Evolutionary conservation across 192 early-diverging fungal species (phyloP).

Genomic region (Linnemannia hyalina): DNA sequence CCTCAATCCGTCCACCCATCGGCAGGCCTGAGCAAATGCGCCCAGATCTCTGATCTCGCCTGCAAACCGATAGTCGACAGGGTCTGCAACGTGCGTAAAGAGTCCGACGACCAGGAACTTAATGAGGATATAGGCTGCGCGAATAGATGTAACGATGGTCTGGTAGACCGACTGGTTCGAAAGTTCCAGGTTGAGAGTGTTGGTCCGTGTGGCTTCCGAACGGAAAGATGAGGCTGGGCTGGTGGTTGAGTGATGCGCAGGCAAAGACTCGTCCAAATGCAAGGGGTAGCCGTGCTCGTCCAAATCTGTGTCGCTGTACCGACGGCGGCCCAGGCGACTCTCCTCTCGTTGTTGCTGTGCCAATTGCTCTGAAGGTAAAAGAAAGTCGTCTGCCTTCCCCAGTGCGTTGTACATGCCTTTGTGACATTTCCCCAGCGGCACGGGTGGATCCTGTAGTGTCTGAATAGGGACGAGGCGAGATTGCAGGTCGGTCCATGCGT

Average conservation of each 20-base stretch:
- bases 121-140: conserved; percentile 52
- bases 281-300: conserved; percentile 9
- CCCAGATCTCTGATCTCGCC: conserved; percentile 59
- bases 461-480: conserved; percentile 42
- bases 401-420: conserved; percentile 68
- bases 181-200: conserved; percentile 59
- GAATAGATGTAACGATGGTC: conserved; percentile 57
- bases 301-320: conserved; percentile 23
- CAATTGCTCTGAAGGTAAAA: conserved; percentile 39
- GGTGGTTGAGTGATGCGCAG: neutral
- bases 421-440: conserved; percentile 63
- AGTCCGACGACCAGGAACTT: conserved; percentile 57
- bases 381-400: conserved; percentile 50
- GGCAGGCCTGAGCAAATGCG: conserved; percentile 60
- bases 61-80: conserved; percentile 64
- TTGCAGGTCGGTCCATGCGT: conserved; percentile 67
- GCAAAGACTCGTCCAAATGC: conserved; percentile 3
- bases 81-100: conserved; percentile 62
- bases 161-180: conserved; percentile 62
- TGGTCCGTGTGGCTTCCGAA: conserved; percentile 29
- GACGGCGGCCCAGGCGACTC: conserved; percentile 23
- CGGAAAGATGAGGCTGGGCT: conserved; percentile 50
- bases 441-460: conserved; percentile 34
- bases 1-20: conserved; percentile 52
- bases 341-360: conserved; percentile 47